Evolutionary conservation across 768 basidiomycete species (phyloP), one percentile per base, ranked within the genome.

Genomic region (Lactarius psammicola): DNA sequence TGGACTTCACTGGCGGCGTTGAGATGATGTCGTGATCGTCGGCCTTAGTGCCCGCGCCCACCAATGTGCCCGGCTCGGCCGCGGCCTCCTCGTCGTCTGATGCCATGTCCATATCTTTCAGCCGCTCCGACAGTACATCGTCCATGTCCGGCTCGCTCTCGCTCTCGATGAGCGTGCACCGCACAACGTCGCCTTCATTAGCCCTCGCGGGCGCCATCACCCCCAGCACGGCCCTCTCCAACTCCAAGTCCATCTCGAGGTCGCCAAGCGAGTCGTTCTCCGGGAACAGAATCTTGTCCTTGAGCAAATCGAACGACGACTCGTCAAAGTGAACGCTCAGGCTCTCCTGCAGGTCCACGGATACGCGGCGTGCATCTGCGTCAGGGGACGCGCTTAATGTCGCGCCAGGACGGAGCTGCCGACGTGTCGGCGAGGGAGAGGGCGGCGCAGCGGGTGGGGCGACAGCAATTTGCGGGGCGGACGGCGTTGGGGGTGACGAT

Each of bases 251-350:
- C 51, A 65, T 49, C 31, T 70, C 68, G 34, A 69, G 59, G 54
- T 59, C 62, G 30, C 65, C 66, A 28, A 68, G 49, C 20, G 68
- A 65, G 54, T 70, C 69, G 1, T 66, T 59, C 33, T 69, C 69
- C 8, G 62, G 58, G 17, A 69, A 46, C 13, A 46, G 60, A 26
- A 70, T 70, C 26, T 63, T 65, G 30, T 69, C 69, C 57, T 70
- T 69, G 34, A 70, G 46, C 53, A 70, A 10, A n/a, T 70, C 69
- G 34, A 70, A 70, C 20, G 69, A 70, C 20, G 68, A 49, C 15
- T 69, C 69, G 17, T 49, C 61, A 61, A 70, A 63, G n/a, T 70
- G 69, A 46, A 69, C 64, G 30, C 59, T 62, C 34, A 70, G 36
- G 1, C 61, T 56, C 31, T 33, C 53, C 46, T 70, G 69, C 36